phyloP scores from a whole-genome alignment of 2,329 filamentous ascomycete genomes.

The Raffaelea arxii region DNA sequence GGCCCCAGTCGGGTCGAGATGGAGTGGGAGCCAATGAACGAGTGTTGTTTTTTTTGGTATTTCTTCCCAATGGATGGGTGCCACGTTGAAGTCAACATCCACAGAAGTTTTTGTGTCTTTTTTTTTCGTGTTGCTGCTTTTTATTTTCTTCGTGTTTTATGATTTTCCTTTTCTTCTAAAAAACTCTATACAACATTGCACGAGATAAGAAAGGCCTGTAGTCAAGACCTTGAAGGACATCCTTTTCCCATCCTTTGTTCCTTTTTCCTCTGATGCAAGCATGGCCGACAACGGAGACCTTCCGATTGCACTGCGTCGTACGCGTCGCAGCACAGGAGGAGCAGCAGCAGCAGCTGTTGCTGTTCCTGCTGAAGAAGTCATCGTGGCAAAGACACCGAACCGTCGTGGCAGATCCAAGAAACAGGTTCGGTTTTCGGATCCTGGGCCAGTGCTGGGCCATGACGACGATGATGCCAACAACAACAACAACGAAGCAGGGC shows the following conservation, averaged over 20 bases:
- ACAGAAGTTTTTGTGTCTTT: too few relatives aligned
- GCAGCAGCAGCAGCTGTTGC: background rate
- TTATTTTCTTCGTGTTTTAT: too few relatives aligned
- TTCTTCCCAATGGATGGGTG: background rate
- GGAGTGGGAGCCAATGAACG: background rate
- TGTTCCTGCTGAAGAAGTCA: too few relatives aligned
- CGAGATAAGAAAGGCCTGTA: too few relatives aligned
- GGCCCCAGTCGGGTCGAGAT: background rate
- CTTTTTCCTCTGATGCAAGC: background rate
- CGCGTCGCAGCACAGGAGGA: conserved; percentile 39
- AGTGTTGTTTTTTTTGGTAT: background rate
- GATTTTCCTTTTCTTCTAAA: too few relatives aligned
- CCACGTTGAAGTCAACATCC: too few relatives aligned
- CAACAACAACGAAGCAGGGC: background rate
- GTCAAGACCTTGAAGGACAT: too few relatives aligned
- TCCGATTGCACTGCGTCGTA: conserved; percentile 46
- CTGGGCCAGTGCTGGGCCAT: conserved; percentile 21
- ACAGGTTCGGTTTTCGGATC: conserved; percentile 50
- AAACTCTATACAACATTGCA: too few relatives aligned
- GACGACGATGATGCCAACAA: background rate
- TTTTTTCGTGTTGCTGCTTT: too few relatives aligned
- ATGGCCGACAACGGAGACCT: conserved; percentile 32
- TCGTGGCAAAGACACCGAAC: conserved; percentile 15
- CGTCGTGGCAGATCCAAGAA: conserved; percentile 26
- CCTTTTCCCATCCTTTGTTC: background rate